phyloP scores from a whole-genome alignment of 2,329 filamentous ascomycete species.

The Cercospora brassicicola region DNA sequence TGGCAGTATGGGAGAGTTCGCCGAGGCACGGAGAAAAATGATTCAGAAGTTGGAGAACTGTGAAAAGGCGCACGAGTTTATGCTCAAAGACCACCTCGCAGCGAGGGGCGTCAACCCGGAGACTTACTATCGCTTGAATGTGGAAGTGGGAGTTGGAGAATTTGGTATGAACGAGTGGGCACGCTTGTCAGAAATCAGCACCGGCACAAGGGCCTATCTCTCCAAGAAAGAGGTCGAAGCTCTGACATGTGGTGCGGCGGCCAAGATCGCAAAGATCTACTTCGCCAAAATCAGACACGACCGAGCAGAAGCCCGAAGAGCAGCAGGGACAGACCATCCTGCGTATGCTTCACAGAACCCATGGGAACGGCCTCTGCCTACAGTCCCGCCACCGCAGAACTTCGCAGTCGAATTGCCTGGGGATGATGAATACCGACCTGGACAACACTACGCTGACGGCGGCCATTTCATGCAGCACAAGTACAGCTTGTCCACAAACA shows the following conservation, averaged over 20 bases:
- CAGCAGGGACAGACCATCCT: conserved; percentile 30
- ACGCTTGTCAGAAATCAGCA: conserved; percentile 90
- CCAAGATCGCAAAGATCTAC: conserved; percentile 80
- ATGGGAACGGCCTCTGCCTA: conserved; percentile 36
- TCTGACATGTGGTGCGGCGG: conserved; percentile 73
- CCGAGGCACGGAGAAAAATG: conserved; percentile 79
- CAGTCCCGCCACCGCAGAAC: conserved; percentile 42
- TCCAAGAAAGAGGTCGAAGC: conserved; percentile 69
- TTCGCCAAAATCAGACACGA: conserved; percentile 71
- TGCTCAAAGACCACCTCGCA: conserved; percentile 75
- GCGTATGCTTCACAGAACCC: conserved; percentile 33
- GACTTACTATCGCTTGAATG: conserved; percentile 94
- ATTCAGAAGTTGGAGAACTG: conserved; percentile 94
- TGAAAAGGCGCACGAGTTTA: conserved; percentile 82
- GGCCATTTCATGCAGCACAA: conserved; percentile 64
- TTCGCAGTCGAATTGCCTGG: conserved; percentile 40
- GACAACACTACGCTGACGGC: conserved; percentile 44
- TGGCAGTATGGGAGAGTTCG: conserved; percentile 71
- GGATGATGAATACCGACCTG: conserved; percentile 38
- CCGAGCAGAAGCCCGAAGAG: conserved; percentile 44
- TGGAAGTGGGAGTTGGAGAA: conserved; percentile 92
- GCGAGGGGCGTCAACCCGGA: conserved; percentile 76
- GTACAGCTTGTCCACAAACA: conserved; percentile 45
- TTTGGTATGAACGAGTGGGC: conserved; percentile 99
- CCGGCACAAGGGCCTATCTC: conserved; percentile 82